phyloP scores from a whole-genome alignment of 208 protist species.

The Herpetomonas samuelpessoai region DNA sequence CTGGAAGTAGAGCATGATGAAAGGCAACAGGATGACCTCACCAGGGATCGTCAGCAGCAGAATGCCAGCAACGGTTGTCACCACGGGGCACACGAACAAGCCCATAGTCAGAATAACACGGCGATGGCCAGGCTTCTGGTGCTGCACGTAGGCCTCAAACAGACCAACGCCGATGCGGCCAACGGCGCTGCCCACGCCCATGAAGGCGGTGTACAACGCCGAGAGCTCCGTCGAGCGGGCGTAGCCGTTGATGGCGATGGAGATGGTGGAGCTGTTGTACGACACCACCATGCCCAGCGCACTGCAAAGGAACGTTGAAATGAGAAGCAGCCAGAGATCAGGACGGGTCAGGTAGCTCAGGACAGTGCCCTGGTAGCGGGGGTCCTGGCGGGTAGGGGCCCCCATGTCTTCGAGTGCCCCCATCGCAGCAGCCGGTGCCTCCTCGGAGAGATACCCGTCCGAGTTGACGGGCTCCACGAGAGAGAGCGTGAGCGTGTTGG shows the following conservation, averaged over 20 bases:
- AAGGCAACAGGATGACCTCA: constrained; percentile 51
- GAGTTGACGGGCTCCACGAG: too few species aligned
- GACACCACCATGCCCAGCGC: constrained; percentile 50
- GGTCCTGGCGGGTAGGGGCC: constrained; percentile 34
- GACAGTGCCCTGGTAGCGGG: constrained; percentile 43
- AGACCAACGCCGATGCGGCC: constrained; percentile 55
- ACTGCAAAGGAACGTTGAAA: constrained; percentile 50
- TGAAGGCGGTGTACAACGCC: too few species aligned
- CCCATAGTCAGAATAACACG: constrained; percentile 41
- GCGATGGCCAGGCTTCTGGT: constrained; percentile 32
- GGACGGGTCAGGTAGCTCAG: constrained; percentile 24
- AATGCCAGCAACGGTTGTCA: constrained; percentile 45
- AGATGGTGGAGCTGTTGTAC: constrained; percentile 69
- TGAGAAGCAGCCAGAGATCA: constrained; percentile 51
- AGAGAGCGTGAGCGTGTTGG: too few species aligned
- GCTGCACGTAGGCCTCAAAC: constrained; percentile 68
- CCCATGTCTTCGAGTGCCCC: neutral
- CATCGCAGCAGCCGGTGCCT: neutral
- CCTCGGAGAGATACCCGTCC: constrained; percentile 5
- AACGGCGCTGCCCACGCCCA: constrained; percentile 49
- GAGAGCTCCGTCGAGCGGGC: constrained; percentile 29
- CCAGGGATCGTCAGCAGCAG: constrained; percentile 65
- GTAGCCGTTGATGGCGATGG: constrained; percentile 43
- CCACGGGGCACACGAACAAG: constrained; percentile 37
- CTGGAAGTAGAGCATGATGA: constrained; percentile 68